Evolutionary conservation across 2,329 filamentous ascomycete species (phyloP).

Genomic region (Exophiala oligosperma): DNA sequence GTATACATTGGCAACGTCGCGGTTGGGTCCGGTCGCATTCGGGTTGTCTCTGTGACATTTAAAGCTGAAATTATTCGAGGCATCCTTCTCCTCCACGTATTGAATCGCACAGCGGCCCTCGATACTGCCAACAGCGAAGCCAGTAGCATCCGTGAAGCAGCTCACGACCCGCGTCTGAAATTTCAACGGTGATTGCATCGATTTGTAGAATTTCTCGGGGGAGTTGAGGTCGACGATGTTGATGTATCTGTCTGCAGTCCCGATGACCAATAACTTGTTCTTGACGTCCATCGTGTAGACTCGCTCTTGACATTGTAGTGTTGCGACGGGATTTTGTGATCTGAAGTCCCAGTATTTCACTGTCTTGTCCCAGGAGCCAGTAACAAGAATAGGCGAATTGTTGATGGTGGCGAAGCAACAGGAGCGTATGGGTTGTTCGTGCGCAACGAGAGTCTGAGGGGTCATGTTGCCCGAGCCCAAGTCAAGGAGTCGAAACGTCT

Average conservation of each 20-base stretch:
- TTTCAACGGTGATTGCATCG: slow-evolving; percentile 90
- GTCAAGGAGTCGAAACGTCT: slow-evolving; percentile 85
- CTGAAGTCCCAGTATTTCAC: slow-evolving; percentile 60
- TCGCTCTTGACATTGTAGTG: slow-evolving; percentile 52
- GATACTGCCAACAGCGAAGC: slow-evolving; percentile 94
- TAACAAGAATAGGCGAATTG: slow-evolving; percentile 79
- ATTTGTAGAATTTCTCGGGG: slow-evolving; percentile 92
- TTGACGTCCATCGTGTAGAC: slow-evolving; percentile 88
- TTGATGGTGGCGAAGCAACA: slow-evolving; percentile 74
- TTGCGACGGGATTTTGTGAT: slow-evolving; percentile 46
- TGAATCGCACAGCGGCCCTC: slow-evolving; percentile 97
- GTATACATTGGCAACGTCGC: slow-evolving; percentile 82
- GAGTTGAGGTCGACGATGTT: slow-evolving; percentile 90
- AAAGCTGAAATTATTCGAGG: slow-evolving; percentile 93
- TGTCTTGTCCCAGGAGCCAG: slow-evolving; percentile 67
- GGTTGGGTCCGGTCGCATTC: slow-evolving; percentile 48
- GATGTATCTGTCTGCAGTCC: slow-evolving; percentile 93
- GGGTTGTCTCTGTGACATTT: slow-evolving; percentile 92
- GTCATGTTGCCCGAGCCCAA: slow-evolving; percentile 58
- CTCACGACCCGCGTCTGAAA: slow-evolving; percentile 96
- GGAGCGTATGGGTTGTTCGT: slow-evolving; percentile 75
- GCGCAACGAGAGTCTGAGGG: slow-evolving; percentile 66
- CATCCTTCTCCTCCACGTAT: slow-evolving; percentile 95
- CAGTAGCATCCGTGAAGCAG: slow-evolving; percentile 88
- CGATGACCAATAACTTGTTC: slow-evolving; percentile 84